Evolutionary conservation across 1,284 basidiomycete genomes (phyloP), one percentile per base, ranked within the genome.

Genomic region (Paramarasmius palmivorus): DNA sequence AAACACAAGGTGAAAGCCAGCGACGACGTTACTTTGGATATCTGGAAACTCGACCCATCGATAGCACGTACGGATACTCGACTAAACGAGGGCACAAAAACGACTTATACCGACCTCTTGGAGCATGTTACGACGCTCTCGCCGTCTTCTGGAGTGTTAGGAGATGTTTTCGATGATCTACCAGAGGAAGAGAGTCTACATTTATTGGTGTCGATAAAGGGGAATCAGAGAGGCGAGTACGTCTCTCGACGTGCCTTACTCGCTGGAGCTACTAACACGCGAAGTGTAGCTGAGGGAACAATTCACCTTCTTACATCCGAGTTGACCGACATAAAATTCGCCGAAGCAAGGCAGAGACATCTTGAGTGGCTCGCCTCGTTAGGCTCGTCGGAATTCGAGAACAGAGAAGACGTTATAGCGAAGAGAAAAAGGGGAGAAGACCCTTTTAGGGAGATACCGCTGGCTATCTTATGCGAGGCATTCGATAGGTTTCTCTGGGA

Each of bases 401-500:
- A 32, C 17, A 2, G 44, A 29, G 3, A 4, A 19, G 44, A 46
- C 32, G 44, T 46, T 12, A 32, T 15, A 12, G 44, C 23, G 25
- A 46, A 32, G 25, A 9, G 44, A 5, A 22, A 29, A 15, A 15
- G 15, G 10, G 44, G 44, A 4, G 12, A 46, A n/a, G 44, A 46
- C n/a, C 44, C 44, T n/a, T 46, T 46, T 15, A 15, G 12, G 25
- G 44, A 46, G 23, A 46, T 46, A 10, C 44, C 44, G 6, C 25
- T 46, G 17, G 44, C 44, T 22, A 26, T 46, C 25, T 26, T 46
- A 12, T 26, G 32, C 32, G 25, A 22, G 25, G 44, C 25, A 29
- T 46, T 46, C 25, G 44, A 46, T 26, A 9, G 44, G 23, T 46
- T 46, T n/a, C 19, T 46, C 25, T 46, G 25, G 44, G 32, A 14